Base-by-base conservation (phyloP, 805 yeast species). In the Pichia phayaonensis region DNA sequence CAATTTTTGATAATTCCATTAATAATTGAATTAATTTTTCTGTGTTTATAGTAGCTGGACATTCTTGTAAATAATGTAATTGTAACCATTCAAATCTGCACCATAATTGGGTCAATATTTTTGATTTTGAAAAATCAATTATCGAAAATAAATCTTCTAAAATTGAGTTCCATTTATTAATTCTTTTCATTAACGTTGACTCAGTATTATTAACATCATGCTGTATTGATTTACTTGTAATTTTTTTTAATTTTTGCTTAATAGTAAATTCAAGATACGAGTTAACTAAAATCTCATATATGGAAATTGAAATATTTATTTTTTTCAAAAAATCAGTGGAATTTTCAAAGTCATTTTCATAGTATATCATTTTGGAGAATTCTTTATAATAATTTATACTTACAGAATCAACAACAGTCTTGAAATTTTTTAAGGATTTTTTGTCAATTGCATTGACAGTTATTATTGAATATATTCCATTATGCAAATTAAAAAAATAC, bases 11-110 rank as follows among this genome's bases (percentile, higher is more conserved):
- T 16, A 65, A 53, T 0, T 54, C 49, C 2, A 61, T 53, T 3
- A 75, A 55, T 4, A 59, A 53, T 0, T 59, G 61, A 12, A 73
- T 67, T 1, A 75, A 63, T 2, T 61, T 59, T 3, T 65, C 65
- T 2, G 72, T 68, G 10, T 66, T 64, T 31, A 61, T 51, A 6
- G 52, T 52, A 2, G 54, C 26, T 4, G 55, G 50, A 27, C 64
- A 67, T 15, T 21, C 44, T 56, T 81, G 84, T 1, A 69, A 55
- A 46, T 63, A 73, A 21, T 75, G 64, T 10, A 79, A 64, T 15
- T 69, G 60, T 0, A 73, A 65, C 89, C 89, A 84, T 8, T 63
- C 60, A 42, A 67, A 69, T 22, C 82, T 65, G 11, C 74, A 57
- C 46, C 57, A 57, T 39, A 54, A 57, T 24, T 50, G 46, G 49